Base-by-base conservation (phyloP, 2,329 filamentous ascomycete species). In the Pseudomassariella vexata region DNA sequence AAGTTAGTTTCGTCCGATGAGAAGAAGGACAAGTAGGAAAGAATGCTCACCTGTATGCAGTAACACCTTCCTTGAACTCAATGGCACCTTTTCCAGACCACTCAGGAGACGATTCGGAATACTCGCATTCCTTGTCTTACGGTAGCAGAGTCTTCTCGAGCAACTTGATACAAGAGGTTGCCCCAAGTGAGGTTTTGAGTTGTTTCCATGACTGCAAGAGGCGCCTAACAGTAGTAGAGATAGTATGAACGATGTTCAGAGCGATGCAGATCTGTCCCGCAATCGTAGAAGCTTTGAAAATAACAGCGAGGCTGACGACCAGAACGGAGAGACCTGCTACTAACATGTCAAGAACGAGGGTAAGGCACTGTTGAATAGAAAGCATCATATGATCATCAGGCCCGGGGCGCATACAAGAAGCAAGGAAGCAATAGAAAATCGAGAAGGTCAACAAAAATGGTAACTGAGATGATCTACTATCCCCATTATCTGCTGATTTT, bases 361-460 rank as follows among this genome's bases (percentile, higher is more conserved):
- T 63, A 1, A 73, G 49, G 67, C 68, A 73, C 16, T 62, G 53
- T 38, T 73, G 69, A 10, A 72, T 63, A 14, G 61, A 60, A 35
- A 57, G 64, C 8, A 71, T 53, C 6, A 70, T 49, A 36, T 73
- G n/a, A n/a, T n/a, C n/a, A n/a, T n/a, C n/a, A n/a, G n/a, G n/a
- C n/a, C n/a, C n/a, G n/a, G n/a, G n/a, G n/a, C n/a, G n/a, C n/a
- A n/a, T n/a, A n/a, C n/a, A n/a, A n/a, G n/a, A n/a, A n/a, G n/a
- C n/a, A n/a, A n/a, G n/a, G n/a, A n/a, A n/a, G n/a, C n/a, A n/a
- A n/a, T n/a, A n/a, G n/a, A n/a, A n/a, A n/a, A n/a, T n/a, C n/a
- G n/a, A n/a, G n/a, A n/a, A n/a, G n/a, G n/a, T n/a, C n/a, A n/a
- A n/a, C n/a, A n/a, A n/a, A n/a, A n/a, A n/a, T n/a, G n/a, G n/a